These are phyloP conservation scores for Aureobasidium subglaciale DNA, from an alignment of 2,329 filamentous ascomycete genomes.

Conservation along the genomic window DNA sequence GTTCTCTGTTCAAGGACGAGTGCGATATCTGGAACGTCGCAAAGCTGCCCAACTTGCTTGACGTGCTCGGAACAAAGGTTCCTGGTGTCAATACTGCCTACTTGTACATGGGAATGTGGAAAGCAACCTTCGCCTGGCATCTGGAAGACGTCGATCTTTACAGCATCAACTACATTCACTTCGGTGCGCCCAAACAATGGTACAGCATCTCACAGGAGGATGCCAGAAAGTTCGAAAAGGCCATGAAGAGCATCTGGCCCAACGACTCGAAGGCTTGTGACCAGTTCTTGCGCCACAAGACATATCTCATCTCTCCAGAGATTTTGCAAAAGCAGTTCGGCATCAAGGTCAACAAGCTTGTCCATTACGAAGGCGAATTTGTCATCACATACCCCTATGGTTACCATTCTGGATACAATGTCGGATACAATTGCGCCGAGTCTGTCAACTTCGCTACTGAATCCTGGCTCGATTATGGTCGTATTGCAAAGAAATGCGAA, in stretches of 20 bases:
- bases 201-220: slow-evolving; percentile 98
- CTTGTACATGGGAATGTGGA: slow-evolving; percentile 98
- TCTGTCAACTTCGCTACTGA: slow-evolving; percentile 98
- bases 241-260: slow-evolving; percentile 93
- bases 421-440: slow-evolving; percentile 97
- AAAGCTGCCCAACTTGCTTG: slow-evolving; percentile 85
- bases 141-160: slow-evolving; percentile 97
- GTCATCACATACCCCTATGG: slow-evolving; percentile 98
- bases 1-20: slow-evolving; percentile 83
- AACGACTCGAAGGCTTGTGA: slow-evolving; percentile 91
- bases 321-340: slow-evolving; percentile 81
- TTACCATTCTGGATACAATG: slow-evolving; percentile 95
- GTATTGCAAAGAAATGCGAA: slow-evolving; percentile 92
- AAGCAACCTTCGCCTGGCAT: slow-evolving; percentile 98
- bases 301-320: slow-evolving; percentile 88
- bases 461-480: slow-evolving; percentile 89
- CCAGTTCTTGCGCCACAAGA: slow-evolving; percentile 96
- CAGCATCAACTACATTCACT: slow-evolving; percentile 99
- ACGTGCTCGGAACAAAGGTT: slow-evolving; percentile 89
- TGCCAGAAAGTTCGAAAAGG: slow-evolving; percentile 82
- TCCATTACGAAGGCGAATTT: slow-evolving; percentile 94
- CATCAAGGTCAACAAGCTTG: slow-evolving; percentile 91
- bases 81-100: slow-evolving; percentile 98
- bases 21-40: slow-evolving; percentile 89
- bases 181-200: slow-evolving; percentile 98